phyloP scores from a whole-genome alignment of 2,329 filamentous ascomycete genomes.

The Venturia pyrina region DNA sequence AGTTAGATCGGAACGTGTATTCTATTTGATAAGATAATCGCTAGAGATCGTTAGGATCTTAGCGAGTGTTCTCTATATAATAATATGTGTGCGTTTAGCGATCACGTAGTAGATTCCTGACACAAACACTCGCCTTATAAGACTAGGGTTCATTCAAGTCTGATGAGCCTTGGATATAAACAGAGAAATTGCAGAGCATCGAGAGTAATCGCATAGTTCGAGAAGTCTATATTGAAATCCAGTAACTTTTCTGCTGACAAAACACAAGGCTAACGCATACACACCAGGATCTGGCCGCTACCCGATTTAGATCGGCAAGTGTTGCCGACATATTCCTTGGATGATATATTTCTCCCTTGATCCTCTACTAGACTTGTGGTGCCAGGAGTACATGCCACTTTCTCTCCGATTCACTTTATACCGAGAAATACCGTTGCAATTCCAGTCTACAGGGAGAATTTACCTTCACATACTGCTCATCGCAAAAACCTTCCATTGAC shows the following conservation, averaged over 20 bases:
- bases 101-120: no score
- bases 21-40: no score
- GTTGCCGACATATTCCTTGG: not conserved
- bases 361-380: not conserved
- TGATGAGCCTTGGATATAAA: no score
- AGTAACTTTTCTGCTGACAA: not conserved
- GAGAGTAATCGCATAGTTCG: not conserved
- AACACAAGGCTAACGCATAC: not conserved
- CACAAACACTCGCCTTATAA: no score
- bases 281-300: not conserved
- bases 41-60: no score
- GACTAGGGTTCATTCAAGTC: no score
- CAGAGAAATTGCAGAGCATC: not conserved
- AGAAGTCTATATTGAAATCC: not conserved
- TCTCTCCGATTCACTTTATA: not conserved
- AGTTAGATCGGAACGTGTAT: no score
- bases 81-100: no score
- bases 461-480: no score
- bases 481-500: no score
- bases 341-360: not conserved
- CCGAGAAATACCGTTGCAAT: not conserved
- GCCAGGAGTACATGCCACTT: not conserved
- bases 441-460: not conserved
- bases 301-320: constrained; percentile 1
- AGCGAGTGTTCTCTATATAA: no score